Evolutionary conservation across 2,329 filamentous ascomycete species (phyloP), one percentile per base, ranked within the genome.

Genomic region (Macrophomina tecta): DNA sequence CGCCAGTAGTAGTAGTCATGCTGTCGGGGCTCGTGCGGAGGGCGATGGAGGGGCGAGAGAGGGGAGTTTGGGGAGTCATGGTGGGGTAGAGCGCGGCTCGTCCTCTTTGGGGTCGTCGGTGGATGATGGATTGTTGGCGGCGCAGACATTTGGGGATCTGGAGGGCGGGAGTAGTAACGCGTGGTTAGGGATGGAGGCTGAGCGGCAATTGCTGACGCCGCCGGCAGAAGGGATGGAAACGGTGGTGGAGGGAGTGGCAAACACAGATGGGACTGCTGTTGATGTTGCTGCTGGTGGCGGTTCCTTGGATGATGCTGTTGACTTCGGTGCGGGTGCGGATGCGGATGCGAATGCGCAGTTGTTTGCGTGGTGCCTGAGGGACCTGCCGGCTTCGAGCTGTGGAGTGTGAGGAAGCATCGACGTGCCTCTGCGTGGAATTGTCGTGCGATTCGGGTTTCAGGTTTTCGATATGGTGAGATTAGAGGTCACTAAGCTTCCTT

Each of bases 191-290:
- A 34, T 40, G 32, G 60, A 14, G 12, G 16, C 28, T 12, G 46
- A 16, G 34, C 40, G n/a, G n/a, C 45, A 51, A 36, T 32, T 64
- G 58, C 18, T 62, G 45, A 62, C 58, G 45, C 58, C 45, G n/a
- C 58, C 42, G 30, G 34, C 45, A 30, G 58, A 62, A 12, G 16
- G 2, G 30, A 16, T 45, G 23, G 23, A 23, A 23, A 23, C 23
- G 45, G 16, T 49, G 58, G 30, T 5, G 8, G 53, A 34, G 14
- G 38, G 53, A 12, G 6, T 38, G 23, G 23, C 3, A 23, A 23
- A 23, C 23, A 23, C 23, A 23, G 23, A 23, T 3, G 23, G 23
- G 2, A 23, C 23, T 23, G 23, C 23, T 23, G 12, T 28, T 53
- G 14, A 8, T 32, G 48, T 4, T 2, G 36, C 32, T 18, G 61